Conservation (phyloP, 768 basidiomycete genomes). For the Symmetrospora coprosmae region DNA sequence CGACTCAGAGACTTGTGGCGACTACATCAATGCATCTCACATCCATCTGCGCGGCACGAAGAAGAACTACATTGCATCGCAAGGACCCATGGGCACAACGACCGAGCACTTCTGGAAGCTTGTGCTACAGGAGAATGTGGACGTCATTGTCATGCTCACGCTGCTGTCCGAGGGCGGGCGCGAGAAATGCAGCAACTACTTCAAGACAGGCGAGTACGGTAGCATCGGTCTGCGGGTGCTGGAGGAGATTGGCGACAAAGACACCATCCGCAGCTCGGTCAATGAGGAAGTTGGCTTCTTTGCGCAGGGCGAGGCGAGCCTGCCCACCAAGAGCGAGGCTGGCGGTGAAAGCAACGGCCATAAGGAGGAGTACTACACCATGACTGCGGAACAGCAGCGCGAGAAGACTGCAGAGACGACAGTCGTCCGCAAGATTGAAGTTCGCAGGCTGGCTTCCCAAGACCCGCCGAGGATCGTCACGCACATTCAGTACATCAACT, state of each 20-base stretch:
- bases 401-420: too few relatives aligned
- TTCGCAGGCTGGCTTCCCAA: constrained; percentile 48
- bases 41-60: constrained; percentile 61
- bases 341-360: too few relatives aligned
- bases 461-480: constrained; percentile 45
- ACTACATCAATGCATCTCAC: constrained; percentile 91
- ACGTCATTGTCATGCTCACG: constrained; percentile 93
- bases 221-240: background rate
- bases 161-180: constrained; percentile 74
- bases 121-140: constrained; percentile 85
- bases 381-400: too few relatives aligned
- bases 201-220: constrained; percentile 35
- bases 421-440: constrained; percentile 46
- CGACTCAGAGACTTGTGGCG: constrained; percentile 46
- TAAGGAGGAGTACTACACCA: too few relatives aligned
- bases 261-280: background rate
- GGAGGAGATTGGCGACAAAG: background rate
- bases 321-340: too few relatives aligned
- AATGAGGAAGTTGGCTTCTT: constrained; percentile 30
- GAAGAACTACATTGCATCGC: constrained; percentile 82
- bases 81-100: constrained; percentile 80
- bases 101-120: constrained; percentile 92
- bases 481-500: constrained; percentile 83
- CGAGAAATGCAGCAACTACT: constrained; percentile 84
- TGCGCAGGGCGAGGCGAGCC: constrained; percentile 20